These are phyloP conservation scores for Pseudogymnoascus sp. DNA, from an alignment of 2,329 filamentous ascomycete genomes.

Conservation along the genomic window DNA sequence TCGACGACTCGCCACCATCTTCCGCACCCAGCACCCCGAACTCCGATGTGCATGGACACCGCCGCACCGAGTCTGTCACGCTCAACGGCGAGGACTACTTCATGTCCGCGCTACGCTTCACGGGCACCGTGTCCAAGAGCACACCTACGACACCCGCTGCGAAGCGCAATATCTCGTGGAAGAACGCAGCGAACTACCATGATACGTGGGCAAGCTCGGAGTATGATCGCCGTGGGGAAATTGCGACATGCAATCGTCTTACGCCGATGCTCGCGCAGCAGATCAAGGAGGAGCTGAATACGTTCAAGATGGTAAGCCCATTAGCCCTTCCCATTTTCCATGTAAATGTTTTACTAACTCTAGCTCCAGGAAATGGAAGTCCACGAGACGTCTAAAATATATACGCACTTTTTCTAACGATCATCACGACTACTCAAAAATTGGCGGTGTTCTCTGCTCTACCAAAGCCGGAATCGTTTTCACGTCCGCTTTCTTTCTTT, in stretches of 20 bases:
- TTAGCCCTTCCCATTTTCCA: not conserved
- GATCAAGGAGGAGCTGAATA: conserved; percentile 98
- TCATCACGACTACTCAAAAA: conserved; percentile 12
- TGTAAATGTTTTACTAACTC: conserved; percentile 33
- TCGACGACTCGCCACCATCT: conserved; percentile 72
- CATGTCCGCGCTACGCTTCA: conserved; percentile 65
- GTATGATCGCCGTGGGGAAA: conserved; percentile 91
- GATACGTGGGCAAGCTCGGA: conserved; percentile 95
- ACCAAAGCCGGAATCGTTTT: conserved; percentile 2
- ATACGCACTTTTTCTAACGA: conserved; percentile 92
- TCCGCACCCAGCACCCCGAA: conserved; percentile 83
- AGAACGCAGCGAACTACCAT: conserved; percentile 86
- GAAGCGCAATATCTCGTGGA: conserved; percentile 68
- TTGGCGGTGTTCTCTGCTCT: conserved; percentile 7
- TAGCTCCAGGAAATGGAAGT: conserved; percentile 92
- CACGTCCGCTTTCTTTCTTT: not conserved
- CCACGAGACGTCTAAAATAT: conserved; percentile 96
- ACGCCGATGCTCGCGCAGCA: conserved; percentile 97
- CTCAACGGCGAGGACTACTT: conserved; percentile 83
- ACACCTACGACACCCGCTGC: conserved; percentile 71
- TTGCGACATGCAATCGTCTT: conserved; percentile 94
- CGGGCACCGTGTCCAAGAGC: conserved; percentile 65
- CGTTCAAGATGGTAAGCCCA: conserved; percentile 87
- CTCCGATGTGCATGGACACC: conserved; percentile 64
- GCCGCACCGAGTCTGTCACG: conserved; percentile 61